These are phyloP conservation scores for Neoscytalidium dimidiatum DNA, from an alignment of 2,329 filamentous ascomycete genomes.

Conservation along the genomic window DNA sequence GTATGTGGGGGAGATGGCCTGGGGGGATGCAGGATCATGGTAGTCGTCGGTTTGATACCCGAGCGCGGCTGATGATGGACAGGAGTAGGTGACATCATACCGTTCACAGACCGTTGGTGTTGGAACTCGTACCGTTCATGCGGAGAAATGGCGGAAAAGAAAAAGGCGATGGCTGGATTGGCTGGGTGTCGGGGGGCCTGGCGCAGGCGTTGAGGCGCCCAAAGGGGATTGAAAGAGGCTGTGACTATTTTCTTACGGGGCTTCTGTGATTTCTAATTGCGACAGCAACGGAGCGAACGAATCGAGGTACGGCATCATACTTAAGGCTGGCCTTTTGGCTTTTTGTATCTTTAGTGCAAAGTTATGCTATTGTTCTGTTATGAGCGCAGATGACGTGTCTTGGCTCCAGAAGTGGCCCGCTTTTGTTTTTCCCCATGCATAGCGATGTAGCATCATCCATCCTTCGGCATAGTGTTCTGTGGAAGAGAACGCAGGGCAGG, in stretches of 20 bases:
- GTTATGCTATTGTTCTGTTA: neutral
- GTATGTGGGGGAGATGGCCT: neutral
- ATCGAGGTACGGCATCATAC: neutral
- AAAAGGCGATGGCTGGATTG: neutral
- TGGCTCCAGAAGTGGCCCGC: neutral
- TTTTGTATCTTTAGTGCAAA: neutral
- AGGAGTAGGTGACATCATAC: neutral
- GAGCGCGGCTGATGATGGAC: neutral
- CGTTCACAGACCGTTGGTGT: neutral
- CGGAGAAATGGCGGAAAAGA: neutral
- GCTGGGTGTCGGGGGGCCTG: neutral
- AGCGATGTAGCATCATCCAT: neutral
- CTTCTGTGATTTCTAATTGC: neutral
- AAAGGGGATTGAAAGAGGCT: neutral
- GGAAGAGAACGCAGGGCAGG: too few species aligned
- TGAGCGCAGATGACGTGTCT: neutral
- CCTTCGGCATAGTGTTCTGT: neutral
- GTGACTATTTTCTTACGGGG: neutral
- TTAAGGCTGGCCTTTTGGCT: neutral
- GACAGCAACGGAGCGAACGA: neutral
- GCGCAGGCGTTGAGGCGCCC: neutral
- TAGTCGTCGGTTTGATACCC: neutral
- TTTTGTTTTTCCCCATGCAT: neutral
- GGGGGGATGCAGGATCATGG: neutral
- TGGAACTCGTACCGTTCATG: neutral